Base-by-base conservation (phyloP, 352 stramenopile species). In the Globisporangium echinulatum region DNA sequence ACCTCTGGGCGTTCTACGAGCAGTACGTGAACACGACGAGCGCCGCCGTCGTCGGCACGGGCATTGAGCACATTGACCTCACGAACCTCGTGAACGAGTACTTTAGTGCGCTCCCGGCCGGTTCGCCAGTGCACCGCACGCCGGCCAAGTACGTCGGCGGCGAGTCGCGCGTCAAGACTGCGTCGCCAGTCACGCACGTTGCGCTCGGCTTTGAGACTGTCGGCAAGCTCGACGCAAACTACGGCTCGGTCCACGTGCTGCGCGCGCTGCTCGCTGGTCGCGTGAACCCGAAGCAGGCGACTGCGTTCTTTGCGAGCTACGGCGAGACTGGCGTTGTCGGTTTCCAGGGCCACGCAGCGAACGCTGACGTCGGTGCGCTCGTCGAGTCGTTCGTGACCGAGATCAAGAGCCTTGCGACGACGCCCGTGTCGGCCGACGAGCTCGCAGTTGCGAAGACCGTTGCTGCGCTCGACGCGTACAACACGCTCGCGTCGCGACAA, bases 81-180 rank as follows among this genome's bases (percentile, higher is more conserved):
- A 75, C 68, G 17, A 72, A 77, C 54, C 59, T 94, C 51, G 79
- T 79, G 36, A 90, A 88, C 66, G 56, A 65, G 50, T 85, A 77
- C 73, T 94, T 92, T 54, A 67, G 57, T 8, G 66, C 68, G 36
- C 42, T 94, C 11, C 58, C 66, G 15, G 62, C 68, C 15, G 73
- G 67, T 11, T 49, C 52, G 33, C 67, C 79, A 36, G 58, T 66
- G 3, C 13, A 59, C 11, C 61, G 66, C 43, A 54, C 58, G 8
- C 49, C 71, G 3, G 73, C 81, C 44, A 77, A 82, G 60, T 94
- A 92, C 70, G 78, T 92, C 5, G 85, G 85, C 13, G 85, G 85
- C 37, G 85, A 94, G 72, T 82, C 72, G 56, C 85, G 85, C 52
- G 69, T 91, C 42, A 90, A 90, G 71, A 81, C 77, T 39, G 49